Conservation (phyloP, 495 filamentous ascomycete species). For the Tuber aestivum region DNA sequence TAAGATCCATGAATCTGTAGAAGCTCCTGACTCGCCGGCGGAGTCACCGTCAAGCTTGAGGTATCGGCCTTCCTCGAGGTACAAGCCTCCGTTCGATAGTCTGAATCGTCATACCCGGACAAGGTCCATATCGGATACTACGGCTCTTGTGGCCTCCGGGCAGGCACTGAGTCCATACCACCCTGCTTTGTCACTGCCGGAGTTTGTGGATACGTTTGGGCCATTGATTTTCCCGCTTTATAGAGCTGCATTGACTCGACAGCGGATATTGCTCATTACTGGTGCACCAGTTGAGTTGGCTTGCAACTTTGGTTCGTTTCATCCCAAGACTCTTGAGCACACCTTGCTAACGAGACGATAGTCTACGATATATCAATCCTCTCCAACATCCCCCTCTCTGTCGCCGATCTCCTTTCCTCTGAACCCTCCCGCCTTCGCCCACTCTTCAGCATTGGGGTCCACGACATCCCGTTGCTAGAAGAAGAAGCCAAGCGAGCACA, state of each 20-base stretch:
- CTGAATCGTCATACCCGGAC: conserved; percentile 50
- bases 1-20: conserved; percentile 50
- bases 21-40: conserved; percentile 53
- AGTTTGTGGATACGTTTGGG: conserved; percentile 74
- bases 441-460: conserved; percentile 83
- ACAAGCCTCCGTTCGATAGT: conserved; percentile 31
- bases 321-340: not conserved
- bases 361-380: conserved; percentile 92
- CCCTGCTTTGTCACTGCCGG: conserved; percentile 73
- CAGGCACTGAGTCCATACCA: conserved; percentile 66
- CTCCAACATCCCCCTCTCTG: conserved; percentile 64
- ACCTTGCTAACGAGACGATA: conserved; percentile 40
- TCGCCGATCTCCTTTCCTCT: conserved; percentile 57
- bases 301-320: conserved; percentile 75
- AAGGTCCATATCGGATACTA: conserved; percentile 57
- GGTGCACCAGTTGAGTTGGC: conserved; percentile 75
- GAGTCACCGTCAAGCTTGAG: conserved; percentile 50
- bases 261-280: conserved; percentile 76
- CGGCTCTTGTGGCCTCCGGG: conserved; percentile 58
- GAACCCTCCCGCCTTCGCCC: conserved; percentile 65
- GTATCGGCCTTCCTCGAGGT: conserved; percentile 48
- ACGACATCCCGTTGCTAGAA: conserved; percentile 78
- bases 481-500: conserved; percentile 44
- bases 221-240: conserved; percentile 87
- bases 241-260: conserved; percentile 78